phyloP scores from a whole-genome alignment of 2,329 filamentous ascomycete genomes.

The Fusarium foetens region DNA sequence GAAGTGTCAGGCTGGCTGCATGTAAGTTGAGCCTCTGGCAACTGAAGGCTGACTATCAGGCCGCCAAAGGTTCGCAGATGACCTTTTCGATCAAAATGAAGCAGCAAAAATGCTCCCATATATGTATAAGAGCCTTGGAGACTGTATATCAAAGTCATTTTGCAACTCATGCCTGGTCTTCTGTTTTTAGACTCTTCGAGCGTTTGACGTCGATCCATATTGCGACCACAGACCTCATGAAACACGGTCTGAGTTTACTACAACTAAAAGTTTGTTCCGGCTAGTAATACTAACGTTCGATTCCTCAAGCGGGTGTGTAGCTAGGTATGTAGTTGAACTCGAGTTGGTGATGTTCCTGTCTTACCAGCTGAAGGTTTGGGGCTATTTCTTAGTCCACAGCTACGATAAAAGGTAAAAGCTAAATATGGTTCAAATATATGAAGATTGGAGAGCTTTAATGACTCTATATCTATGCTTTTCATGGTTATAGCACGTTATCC shows the following conservation, averaged over 20 bases:
- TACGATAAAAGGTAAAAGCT: too few relatives aligned
- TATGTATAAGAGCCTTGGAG: not conserved
- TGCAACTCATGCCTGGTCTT: not conserved
- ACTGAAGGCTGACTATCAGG: too few relatives aligned
- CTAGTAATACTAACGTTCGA: fast-evolving
- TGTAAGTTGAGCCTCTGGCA: not conserved
- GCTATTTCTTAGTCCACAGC: not conserved
- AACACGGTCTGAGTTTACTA: fast-evolving
- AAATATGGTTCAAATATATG: fast-evolving
- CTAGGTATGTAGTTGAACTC: not conserved
- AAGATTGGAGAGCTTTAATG: fast-evolving
- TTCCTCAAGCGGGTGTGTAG: not conserved
- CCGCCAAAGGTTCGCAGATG: too few relatives aligned
- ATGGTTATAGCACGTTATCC: fast-evolving
- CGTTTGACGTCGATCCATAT: not conserved
- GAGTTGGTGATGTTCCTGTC: not conserved
- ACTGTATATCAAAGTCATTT: not conserved
- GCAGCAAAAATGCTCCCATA: too few relatives aligned
- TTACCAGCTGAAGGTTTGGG: fast-evolving
- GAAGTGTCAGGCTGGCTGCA: not conserved
- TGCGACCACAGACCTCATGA: not conserved
- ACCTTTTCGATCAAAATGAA: not conserved
- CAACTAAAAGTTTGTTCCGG: fast-evolving
- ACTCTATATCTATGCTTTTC: fast-evolving
- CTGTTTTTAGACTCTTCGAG: not conserved